Evolutionary conservation across 805 yeast species (phyloP), one percentile per base, ranked within the genome.

Genomic region (Scheffersomyces lignosus): DNA sequence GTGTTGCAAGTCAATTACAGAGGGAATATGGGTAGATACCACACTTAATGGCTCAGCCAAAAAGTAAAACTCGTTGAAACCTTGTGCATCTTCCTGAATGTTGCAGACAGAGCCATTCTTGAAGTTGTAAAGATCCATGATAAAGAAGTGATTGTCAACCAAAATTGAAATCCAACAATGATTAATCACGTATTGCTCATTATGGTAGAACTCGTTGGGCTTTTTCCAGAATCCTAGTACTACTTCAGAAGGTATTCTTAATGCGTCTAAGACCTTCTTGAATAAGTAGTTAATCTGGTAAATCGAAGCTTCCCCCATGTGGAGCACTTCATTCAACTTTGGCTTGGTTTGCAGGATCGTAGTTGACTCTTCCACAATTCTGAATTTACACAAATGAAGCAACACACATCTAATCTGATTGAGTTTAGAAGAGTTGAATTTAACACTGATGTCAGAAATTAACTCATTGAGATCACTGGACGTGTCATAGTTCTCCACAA

Each of bases 121-220:
- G 57, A 36, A 62, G 50, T 55, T 72, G 61, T 40, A 70, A 61
- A 49, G 71, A 56, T 91, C 99, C 42, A 91, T 60, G 43, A 93
- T 72, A 41, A 91, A 70, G 78, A 90, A 89, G 54, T 85, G 84
- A 27, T 81, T 81, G 41, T 87, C 83, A 12, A 89, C 61, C 24
- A 83, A 58, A 1, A 89, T 80, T 1, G 95, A 80, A 37, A 88
- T 73, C 99, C 99, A 93, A 37, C 86, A 79, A 60, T 93, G 99
- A 51, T 89, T 87, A 25, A 81, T 45, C 71, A 75, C 71, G 31
- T 72, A 70, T 29, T 78, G 71, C 40, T 70, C 73, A 40, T 66
- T 65, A 41, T 69, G 77, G 42, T 75, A 74, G 33, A 71, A 64
- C 36, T 74, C 81, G 43, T 80, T 80, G 6, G 96, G 95, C 17